Base-by-base conservation (phyloP, 768 basidiomycete species). In the Hemileccinum rubropunctum region DNA sequence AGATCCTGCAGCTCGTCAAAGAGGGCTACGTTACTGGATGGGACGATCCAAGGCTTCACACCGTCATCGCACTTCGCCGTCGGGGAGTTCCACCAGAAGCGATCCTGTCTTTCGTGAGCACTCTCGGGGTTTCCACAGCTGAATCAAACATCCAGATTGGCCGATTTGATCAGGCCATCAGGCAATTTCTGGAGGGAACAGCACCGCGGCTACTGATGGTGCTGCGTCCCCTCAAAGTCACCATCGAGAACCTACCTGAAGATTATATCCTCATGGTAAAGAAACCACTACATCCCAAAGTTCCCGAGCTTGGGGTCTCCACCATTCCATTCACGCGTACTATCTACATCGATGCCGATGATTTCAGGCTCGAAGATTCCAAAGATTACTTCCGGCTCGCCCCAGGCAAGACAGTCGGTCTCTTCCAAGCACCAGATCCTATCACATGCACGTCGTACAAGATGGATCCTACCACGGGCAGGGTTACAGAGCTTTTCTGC, bases 1-100 rank as follows among this genome's bases (percentile, higher is more conserved):
- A 98, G 69, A 90, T 99, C 60, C 74, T 86, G 50, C 80, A 84
- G 43, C 82, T 99, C 9, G 97, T 99, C 41, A 82, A 88, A 41
- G 83, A 88, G 56, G 80, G 81, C 6, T 80, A 90, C 59, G 95
- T 99, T 42, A 78, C 70, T 32, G 95, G 88, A 15, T 99, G 97
- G 97, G 94, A 98, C 62, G 97, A 99, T 62, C 97, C 97, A 27
- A 87, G 97, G 14, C 79, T 99, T 42, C 95, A 97, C 71, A 98
- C 97, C 1, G 83, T 98, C 52, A 95, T 97, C 60, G 95, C 95
- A 4, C 81, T 98, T 37, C 88, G 95, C 45, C 82, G 97, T 51
- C 87, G 97, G 32, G 97, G 97, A 44, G 82, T 98, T 18, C 97
- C 97, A n/a, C 95, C 97, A 10, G 91, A 91, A 30, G 97, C 97